phyloP scores from a whole-genome alignment of 257 asterid species.

The Marsdenia floribunda region DNA sequence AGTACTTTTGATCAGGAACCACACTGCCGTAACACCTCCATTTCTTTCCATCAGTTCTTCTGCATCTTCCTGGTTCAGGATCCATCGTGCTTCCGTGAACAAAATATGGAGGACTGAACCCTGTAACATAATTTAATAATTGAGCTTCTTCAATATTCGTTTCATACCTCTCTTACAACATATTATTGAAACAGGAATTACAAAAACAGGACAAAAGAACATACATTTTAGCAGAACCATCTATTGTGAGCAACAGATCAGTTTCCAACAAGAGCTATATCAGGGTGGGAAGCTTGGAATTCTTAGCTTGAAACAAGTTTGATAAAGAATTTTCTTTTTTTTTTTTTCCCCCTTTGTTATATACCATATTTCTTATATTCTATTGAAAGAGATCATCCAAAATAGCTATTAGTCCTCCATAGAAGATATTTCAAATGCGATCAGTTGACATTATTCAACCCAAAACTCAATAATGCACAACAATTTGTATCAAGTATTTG shows the following conservation, averaged over 20 bases:
- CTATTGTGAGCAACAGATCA: neutral
- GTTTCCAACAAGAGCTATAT: neutral
- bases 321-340: neutral
- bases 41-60: constrained; percentile 72
- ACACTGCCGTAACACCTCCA: constrained; percentile 67
- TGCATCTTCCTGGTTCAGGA: constrained; percentile 65
- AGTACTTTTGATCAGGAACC: constrained; percentile 49
- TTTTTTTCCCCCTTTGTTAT: too few species aligned
- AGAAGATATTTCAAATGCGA: neutral
- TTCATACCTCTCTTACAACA: neutral
- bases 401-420: neutral
- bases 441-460: neutral
- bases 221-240: neutral
- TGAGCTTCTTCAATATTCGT: neutral
- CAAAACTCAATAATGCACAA: neutral
- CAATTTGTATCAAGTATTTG: neutral
- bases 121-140: constrained; percentile 12
- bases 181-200: neutral
- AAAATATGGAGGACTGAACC: constrained; percentile 16
- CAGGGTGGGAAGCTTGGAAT: neutral
- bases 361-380: neutral
- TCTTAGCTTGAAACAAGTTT: neutral
- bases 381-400: neutral
- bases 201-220: neutral
- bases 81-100: constrained; percentile 39